Base-by-base conservation (phyloP, 306 rosid species). In the Arachis hypogaea region DNA sequence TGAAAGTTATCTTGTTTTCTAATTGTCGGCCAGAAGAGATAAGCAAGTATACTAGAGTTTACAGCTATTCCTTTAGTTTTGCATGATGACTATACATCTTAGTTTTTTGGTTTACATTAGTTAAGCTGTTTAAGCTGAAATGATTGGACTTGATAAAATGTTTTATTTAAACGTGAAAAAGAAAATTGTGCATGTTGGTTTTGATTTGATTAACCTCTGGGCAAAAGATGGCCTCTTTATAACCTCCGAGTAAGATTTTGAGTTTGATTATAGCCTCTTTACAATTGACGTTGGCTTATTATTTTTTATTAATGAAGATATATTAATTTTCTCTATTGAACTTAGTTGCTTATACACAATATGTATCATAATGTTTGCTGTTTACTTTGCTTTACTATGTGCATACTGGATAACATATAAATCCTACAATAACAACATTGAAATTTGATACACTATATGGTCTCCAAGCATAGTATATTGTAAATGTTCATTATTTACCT, bases 101-200 rank as follows among this genome's bases (percentile, higher is more conserved):
- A 29, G 28, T 47, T 64, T 54, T 68, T 12, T 59, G 42, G 83
- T 62, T 74, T 33, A 67, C 66, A 61, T 42, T 60, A 18, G 43
- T 79, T 63, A 69, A 80, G 33, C 72, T 54, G 36, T 29, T 9
- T 73, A 33, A 14, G 43, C 38, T 54, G 71, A 62, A 42, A 30
- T 44, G 57, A 30, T 33, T 56, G 50, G 41, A 45, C 33, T 10
- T 18, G 58, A 14, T 52, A 52, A 52, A 18, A 52, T 52, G 5
- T 50, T 50, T 52, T 5, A 9, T 5, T 52, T 2, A 5, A 49
- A 52, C 5, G 12, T 10, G 55, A 49, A 52, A n/a, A 51, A 51
- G 7, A 11, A 14, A 14, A n/a, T 52, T 52, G 58, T 52, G 58
- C 58, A 52, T 52, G 6, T 51, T 51, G 57, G 22, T 51, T 51